Evolutionary conservation across 1,139 yeast genomes (phyloP), one percentile per base, ranked within the genome.

Genomic region (Zygosaccharomyces pseudobailii): DNA sequence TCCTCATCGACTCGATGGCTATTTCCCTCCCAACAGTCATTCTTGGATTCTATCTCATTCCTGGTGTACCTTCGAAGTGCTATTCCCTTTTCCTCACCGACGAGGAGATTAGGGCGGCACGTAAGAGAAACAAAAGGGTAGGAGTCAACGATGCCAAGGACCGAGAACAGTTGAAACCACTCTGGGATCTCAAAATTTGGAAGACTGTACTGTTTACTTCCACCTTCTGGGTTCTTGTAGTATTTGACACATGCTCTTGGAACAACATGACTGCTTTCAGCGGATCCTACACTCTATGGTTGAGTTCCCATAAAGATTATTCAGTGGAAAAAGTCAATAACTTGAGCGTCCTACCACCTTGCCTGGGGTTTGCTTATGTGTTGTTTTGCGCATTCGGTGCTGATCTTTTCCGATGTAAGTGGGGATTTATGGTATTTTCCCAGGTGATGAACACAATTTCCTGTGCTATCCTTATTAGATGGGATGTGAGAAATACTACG

Each of bases 1-100:
- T 82, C 59, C 76, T 86, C 44, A 74, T 86, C 47, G 88, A 84
- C 64, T 87, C 88, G 30, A 67, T 81, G 35, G 70, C 68, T 10
- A 72, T 82, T 36, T 80, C 88, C 1, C 54, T 82, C 40, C 76
- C 76, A 43, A 73, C 80, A 49, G 78, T 78, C 20, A 38, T 79
- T 46, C 59, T 78, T 55, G 79, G 92, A 0, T 75, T 80, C 56
- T 77, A 77, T 56, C 62, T 78, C 51, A 74, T 84, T 56, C 94
- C 94, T 3, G 92, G 89, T 39, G 71, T 79, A 3, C 85, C 86
- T 36, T 75, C 76, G 1, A 72, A 71, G 50, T 83, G 68, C 70
- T 74, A 59, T 71, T 79, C 68, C 66, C 74, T 56, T 9, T 78
- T 60, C 59, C 72, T 70, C 71, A 70, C 78, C 5, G 84, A 82